phyloP scores from a whole-genome alignment of 495 filamentous ascomycete genomes.

The Lasiosphaeriaceae sp. region DNA sequence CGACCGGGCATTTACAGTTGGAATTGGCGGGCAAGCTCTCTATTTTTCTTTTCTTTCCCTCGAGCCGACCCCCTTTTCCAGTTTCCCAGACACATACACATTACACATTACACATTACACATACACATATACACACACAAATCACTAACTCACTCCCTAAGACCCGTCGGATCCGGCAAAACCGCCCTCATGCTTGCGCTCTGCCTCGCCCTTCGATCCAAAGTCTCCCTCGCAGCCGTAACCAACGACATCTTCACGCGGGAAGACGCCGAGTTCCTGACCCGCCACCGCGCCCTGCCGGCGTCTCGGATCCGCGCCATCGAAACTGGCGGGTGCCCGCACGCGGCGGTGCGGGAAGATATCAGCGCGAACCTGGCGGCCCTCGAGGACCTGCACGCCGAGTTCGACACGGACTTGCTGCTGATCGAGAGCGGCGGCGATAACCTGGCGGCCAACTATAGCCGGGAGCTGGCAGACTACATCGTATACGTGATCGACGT shows the following conservation, averaged over 20 bases:
- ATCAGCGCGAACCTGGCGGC: slow-evolving; percentile 90
- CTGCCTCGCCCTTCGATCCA: slow-evolving; percentile 69
- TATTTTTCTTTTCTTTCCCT: slow-evolving; percentile 1
- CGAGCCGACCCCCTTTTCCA: slow-evolving; percentile 13
- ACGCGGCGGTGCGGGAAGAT: slow-evolving; percentile 97
- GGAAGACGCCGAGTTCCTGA: slow-evolving; percentile 97
- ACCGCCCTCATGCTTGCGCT: slow-evolving; percentile 93
- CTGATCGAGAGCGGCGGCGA: slow-evolving; percentile 95
- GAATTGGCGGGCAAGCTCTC: slow-evolving; percentile 87
- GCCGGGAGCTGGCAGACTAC: slow-evolving; percentile 87
- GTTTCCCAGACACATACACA: slow-evolving; percentile 2
- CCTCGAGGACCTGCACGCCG: slow-evolving; percentile 75
- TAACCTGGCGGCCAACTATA: slow-evolving; percentile 96
- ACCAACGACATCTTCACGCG: slow-evolving; percentile 99
- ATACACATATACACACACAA: no score
- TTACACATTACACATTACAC: no score
- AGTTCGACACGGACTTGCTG: slow-evolving; percentile 69
- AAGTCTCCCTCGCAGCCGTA: slow-evolving; percentile 85
- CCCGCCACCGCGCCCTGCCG: slow-evolving; percentile 76
- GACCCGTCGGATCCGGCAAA: slow-evolving; percentile 95
- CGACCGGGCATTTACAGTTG: slow-evolving; percentile 89
- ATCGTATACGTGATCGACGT: slow-evolving; percentile 99
- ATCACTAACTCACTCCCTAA: slow-evolving; percentile 26
- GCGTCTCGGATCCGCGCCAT: slow-evolving; percentile 84
- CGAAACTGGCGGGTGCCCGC: slow-evolving; percentile 95